Evolutionary conservation across 2,329 filamentous ascomycete species (phyloP), one percentile per base, ranked within the genome.

Genomic region (Neoarthrinium moseri): DNA sequence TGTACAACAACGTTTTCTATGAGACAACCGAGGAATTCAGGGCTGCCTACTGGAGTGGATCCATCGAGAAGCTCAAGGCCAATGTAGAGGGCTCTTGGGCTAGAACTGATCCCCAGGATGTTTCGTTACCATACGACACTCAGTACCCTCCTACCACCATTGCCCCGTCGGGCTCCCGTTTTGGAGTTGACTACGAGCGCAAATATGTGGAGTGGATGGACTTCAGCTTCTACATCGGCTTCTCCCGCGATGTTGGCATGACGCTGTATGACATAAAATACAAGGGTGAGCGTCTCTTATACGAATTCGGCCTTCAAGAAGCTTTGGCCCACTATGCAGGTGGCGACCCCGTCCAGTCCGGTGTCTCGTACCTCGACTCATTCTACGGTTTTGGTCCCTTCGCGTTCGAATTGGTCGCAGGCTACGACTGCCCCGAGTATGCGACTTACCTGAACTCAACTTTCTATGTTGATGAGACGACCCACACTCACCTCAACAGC

Each of bases 241-340:
- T 77, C 40, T 68, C 64, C 1, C 63, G 68, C 7, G 75, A 78
- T 46, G 67, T 67, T 0, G 78, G 77, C 0, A 62, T 81, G 29
- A 54, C 67, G 1, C 61, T 82, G 1, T 73, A 72, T 53, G 70
- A 82, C 48, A 71, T 83, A 35, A 62, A 66, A 15, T 80, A 73
- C 65, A 76, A 78, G 53, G 75, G 74, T n/a, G 67, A 78, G 48
- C 65, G 75, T 6, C 58, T 83, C 6, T 61, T 82, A 10, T 82
- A 81, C 46, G 78, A 82, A 53, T 63, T 83, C 2, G 71, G 72
- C 3, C 60, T 82, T 0, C 74, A 81, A 55, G 77, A 82, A 57
- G 77, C 77, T 0, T 59, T 80, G 6, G 71, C 76, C 1, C 73
- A 78, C 43, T 80, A 79, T 45, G 72, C 74, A 2, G 68, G 73